Evolutionary conservation across 768 basidiomycete species (phyloP).

Genomic region (Naganishia randhawae): DNA sequence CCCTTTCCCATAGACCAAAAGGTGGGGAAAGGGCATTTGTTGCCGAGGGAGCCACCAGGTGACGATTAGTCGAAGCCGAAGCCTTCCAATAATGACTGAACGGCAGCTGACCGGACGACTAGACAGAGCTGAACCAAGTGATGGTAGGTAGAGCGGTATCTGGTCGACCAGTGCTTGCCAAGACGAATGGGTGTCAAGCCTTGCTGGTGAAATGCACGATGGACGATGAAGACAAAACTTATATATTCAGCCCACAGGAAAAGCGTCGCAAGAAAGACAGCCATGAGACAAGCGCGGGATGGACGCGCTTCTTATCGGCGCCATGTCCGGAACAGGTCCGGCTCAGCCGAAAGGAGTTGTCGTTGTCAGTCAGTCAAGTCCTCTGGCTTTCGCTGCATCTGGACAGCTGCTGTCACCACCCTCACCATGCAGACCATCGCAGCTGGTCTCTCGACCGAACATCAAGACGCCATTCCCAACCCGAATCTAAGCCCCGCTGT

Average conservation of each 20-base stretch:
- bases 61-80: neutral
- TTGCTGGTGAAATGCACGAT: neutral
- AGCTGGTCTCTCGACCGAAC: slow-evolving; percentile 5
- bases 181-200: neutral
- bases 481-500: slow-evolving; percentile 11
- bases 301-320: neutral
- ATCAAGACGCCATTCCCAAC: slow-evolving; percentile 9
- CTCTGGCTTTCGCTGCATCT: too few species aligned
- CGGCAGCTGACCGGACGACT: neutral
- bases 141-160: slow-evolving; percentile 7
- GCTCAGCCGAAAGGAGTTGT: neutral
- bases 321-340: neutral
- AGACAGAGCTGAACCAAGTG: slow-evolving; percentile 5
- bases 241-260: neutral
- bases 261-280: neutral
- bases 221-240: neutral
- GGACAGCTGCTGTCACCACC: neutral
- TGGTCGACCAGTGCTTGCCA: neutral
- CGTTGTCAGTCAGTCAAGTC: too few species aligned
- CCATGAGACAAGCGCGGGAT: neutral
- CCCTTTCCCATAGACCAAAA: slow-evolving; percentile 4
- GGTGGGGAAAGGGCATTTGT: slow-evolving; percentile 17
- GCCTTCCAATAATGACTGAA: too few species aligned
- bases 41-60: neutral
- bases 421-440: slow-evolving; percentile 11